Evolutionary conservation across 768 basidiomycete species (phyloP), one percentile per base, ranked within the genome.

Genomic region (Lentinula guzmanii): DNA sequence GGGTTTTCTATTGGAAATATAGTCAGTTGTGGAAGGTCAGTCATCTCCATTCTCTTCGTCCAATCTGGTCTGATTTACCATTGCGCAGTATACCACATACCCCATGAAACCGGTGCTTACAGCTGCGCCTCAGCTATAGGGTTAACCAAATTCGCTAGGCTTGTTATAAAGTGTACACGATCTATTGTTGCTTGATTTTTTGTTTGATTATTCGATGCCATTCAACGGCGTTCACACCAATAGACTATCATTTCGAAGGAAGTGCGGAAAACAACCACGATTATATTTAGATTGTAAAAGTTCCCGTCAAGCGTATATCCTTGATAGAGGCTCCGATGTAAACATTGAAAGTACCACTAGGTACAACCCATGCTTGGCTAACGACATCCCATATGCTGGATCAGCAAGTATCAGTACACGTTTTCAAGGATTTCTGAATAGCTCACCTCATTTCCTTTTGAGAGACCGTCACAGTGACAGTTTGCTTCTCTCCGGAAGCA

Each of bases 361-460:
- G 84, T 4, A 78, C 74, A 4, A 76, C 70, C 76, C 83, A 87
- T 21, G 69, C 65, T 68, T 86, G 85, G 50, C 71, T 74, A 4
- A 72, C 70, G 1, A 79, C 78, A 70, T 86, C 80, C 86, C 86
- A 87, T 35, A 79, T 67, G 62, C 78, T 80, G 54, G 8, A 62
- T 15, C 54, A 52, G n/a, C 18, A 60, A 60, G 11, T 15, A 34
- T 31, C n/a, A 13, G 51, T 11, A 41, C 34, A 28, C n/a, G 16
- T 37, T 18, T 31, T 9, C 11, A 50, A 24, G 16, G 21, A 52
- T 46, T n/a, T 54, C 46, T 31, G 33, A 35, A 53, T 6, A 16
- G 63, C 74, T 4, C 51, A 82, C 82, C 82, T 82, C 64, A 82
- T 73, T 52, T 80, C 80, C 45, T 79, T 70, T 56, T 71, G 68